Percentiles rank a stretch among this genome's conserved stretches.
Evolutionary conservation across 176 grass and related monocot species (phyloP).

Genomic region (Oryza coarctata): DNA sequence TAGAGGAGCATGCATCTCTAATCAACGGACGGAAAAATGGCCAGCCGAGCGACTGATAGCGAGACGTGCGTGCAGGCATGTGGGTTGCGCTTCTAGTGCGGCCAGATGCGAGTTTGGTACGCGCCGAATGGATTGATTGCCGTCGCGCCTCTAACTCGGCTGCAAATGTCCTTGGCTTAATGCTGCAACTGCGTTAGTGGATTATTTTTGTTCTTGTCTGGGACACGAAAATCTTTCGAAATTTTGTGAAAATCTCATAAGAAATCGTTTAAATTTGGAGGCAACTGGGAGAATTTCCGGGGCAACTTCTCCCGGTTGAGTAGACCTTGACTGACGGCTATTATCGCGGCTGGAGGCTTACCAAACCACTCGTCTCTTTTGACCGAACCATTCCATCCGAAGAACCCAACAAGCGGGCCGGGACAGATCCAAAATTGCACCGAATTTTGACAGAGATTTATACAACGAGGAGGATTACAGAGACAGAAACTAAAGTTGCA

Average conservation of each 20-base stretch:
- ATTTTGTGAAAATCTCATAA: too few species aligned
- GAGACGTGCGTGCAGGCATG: not conserved
- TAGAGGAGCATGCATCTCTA: not conserved
- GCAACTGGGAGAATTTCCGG: not conserved
- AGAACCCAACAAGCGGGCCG: not conserved
- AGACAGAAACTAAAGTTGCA: not conserved
- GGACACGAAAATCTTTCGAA: too few species aligned
- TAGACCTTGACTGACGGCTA: not conserved
- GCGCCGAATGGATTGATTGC: not conserved
- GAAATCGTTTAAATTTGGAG: not conserved
- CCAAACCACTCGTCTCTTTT: not conserved
- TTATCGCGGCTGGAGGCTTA: conserved; percentile 15
- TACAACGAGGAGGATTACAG: not conserved
- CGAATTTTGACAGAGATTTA: not conserved
- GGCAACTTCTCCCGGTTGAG: not conserved
- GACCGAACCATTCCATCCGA: not conserved
- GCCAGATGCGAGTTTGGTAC: not conserved
- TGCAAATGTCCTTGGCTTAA: too few species aligned
- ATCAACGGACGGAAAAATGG: not conserved
- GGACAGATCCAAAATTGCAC: not conserved
- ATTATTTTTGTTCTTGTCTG: not conserved
- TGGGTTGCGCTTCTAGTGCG: not conserved
- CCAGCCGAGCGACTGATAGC: not conserved
- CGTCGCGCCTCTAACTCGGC: not conserved
- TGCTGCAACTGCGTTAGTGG: too few species aligned